Conservation (phyloP, 2,329 filamentous ascomycete genomes). For the Colletotrichum sp. region DNA sequence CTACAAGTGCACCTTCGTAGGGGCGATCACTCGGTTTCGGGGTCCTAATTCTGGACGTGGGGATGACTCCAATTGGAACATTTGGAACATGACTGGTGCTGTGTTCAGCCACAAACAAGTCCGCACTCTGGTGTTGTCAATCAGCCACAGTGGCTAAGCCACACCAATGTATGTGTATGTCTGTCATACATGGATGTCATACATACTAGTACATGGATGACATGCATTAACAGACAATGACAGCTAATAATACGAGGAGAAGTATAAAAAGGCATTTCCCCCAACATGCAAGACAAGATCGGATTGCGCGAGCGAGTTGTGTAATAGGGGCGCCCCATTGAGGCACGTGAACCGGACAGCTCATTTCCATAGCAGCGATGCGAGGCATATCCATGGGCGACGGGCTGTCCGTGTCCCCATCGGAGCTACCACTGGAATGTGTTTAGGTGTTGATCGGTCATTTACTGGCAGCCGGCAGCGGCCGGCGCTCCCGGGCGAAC, state of each 20-base stretch:
- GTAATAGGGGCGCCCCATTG: not conserved
- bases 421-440: not conserved
- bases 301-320: not conserved
- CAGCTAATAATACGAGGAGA: not conserved
- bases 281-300: not conserved
- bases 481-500: not conserved
- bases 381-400: not conserved
- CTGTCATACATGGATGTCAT: not conserved
- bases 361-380: not conserved
- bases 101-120: not conserved
- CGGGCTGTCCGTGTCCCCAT: not conserved
- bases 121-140: too few species aligned
- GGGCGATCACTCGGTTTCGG: not conserved
- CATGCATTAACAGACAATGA: not conserved
- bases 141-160: not conserved
- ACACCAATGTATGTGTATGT: not conserved
- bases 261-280: not conserved
- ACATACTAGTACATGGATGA: not conserved
- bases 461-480: not conserved
- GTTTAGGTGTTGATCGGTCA: not conserved
- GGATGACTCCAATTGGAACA: not conserved
- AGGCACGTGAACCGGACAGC: not conserved
- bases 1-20: not conserved
- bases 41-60: not conserved
- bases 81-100: not conserved